Evolutionary conservation across 805 yeast genomes (phyloP).

Genomic region (Candida ovalis): DNA sequence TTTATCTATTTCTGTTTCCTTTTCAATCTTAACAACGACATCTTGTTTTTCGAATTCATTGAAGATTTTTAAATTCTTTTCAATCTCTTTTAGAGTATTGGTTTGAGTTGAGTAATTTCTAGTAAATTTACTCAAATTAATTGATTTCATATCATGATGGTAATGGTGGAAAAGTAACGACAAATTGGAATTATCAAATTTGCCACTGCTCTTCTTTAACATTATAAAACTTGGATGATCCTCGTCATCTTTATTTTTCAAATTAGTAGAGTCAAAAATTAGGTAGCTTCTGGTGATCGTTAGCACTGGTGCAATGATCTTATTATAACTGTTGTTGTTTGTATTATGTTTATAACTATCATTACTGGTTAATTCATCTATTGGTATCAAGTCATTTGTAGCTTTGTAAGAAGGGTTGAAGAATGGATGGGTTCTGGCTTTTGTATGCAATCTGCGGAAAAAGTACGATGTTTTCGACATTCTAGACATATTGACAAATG

Average conservation of each 20-base stretch:
- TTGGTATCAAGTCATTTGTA: conserved; percentile 24
- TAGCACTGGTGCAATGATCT: conserved; percentile 23
- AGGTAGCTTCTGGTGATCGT: conserved; percentile 29
- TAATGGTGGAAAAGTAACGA: neutral
- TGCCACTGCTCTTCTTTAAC: neutral
- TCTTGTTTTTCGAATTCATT: neutral
- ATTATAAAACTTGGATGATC: conserved; percentile 1
- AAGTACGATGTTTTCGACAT: conserved; percentile 19
- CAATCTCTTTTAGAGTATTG: neutral
- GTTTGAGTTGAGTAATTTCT: neutral
- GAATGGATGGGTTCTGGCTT: conserved; percentile 25
- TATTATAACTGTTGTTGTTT: conserved; percentile 17
- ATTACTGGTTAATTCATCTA: conserved; percentile 28
- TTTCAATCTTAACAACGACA: neutral
- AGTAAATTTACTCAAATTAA: neutral
- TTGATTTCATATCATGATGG: neutral
- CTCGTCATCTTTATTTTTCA: conserved; percentile 15
- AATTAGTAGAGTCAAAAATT: conserved; percentile 24
- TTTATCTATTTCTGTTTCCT: neutral
- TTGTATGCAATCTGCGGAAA: neutral
- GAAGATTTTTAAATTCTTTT: neutral
- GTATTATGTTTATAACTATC: conserved; percentile 17
- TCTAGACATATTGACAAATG: neutral
- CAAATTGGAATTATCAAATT: neutral
- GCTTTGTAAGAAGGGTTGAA: conserved; percentile 33